phyloP scores from a whole-genome alignment of 2,329 filamentous ascomycete genomes.

The Coccinonectria pachysandricola region DNA sequence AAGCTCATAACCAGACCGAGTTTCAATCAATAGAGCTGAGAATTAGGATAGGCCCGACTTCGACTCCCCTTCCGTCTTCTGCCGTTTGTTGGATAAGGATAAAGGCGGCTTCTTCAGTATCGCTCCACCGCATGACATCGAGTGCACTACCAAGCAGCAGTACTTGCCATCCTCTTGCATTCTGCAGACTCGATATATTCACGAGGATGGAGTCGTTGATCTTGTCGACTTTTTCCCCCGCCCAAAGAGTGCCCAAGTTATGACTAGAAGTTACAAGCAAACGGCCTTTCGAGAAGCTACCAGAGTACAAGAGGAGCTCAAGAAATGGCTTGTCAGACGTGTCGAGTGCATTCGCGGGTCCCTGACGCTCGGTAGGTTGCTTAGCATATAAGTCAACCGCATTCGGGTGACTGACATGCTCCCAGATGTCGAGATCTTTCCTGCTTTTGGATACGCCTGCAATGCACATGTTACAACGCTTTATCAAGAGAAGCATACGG shows the following conservation, averaged over 20 bases:
- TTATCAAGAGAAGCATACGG: slow-evolving; percentile 30
- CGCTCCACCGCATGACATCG: slow-evolving; percentile 37
- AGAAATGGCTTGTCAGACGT: slow-evolving; percentile 60
- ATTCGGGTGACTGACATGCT: slow-evolving; percentile 2
- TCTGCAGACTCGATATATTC: slow-evolving; percentile 66
- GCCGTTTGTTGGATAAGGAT: slow-evolving; percentile 61
- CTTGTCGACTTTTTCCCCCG: slow-evolving; percentile 68
- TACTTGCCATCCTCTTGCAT: slow-evolving; percentile 68
- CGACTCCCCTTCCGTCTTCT: slow-evolving; percentile 67
- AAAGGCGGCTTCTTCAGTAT: slow-evolving; percentile 68
- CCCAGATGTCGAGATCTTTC: slow-evolving; percentile 58
- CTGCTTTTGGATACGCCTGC: slow-evolving; percentile 60
- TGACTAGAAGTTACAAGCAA: slow-evolving; percentile 36
- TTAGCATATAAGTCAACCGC: neutral
- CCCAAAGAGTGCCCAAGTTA: slow-evolving; percentile 47
- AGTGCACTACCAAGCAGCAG: slow-evolving; percentile 64
- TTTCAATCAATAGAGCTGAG: no score
- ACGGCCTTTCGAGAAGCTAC: slow-evolving; percentile 44
- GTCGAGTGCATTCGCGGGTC: slow-evolving; percentile 62
- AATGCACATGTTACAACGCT: slow-evolving; percentile 52
- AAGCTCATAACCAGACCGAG: no score
- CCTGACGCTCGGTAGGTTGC: slow-evolving; percentile 43
- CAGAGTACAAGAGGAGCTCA: slow-evolving; percentile 50
- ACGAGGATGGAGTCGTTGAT: slow-evolving; percentile 64
- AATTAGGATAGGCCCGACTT: slow-evolving; percentile 72